phyloP scores from a whole-genome alignment of 495 filamentous ascomycete species.

The Lasiosphaeriaceae sp. region DNA sequence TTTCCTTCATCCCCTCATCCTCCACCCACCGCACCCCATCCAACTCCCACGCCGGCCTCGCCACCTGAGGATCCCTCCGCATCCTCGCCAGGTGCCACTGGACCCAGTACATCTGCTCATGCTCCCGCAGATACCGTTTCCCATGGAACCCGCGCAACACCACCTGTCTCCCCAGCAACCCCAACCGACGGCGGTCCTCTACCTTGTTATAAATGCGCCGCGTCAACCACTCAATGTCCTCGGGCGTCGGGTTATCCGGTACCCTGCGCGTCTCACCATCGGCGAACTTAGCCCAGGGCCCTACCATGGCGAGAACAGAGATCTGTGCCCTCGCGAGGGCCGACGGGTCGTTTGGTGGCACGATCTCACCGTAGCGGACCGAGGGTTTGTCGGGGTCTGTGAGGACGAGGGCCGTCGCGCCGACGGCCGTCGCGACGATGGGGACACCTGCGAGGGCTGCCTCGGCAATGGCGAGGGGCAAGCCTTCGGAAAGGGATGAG shows the following conservation, averaged over 20 bases:
- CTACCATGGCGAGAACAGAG: conserved; percentile 56
- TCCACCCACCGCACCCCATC: too few relatives aligned
- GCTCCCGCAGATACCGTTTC: conserved; percentile 63
- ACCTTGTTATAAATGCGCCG: conserved; percentile 61
- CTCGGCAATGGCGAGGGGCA: conserved; percentile 60
- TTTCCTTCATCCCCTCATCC: too few relatives aligned
- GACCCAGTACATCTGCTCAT: conserved; percentile 69
- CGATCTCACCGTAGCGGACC: conserved; percentile 55
- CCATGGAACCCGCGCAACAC: conserved; percentile 60
- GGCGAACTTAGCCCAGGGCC: conserved; percentile 46
- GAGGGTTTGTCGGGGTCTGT: conserved; percentile 52
- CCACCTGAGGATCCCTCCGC: neutral
- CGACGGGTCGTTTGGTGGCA: conserved; percentile 58
- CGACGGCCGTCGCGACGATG: conserved; percentile 63
- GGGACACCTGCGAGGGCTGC: conserved; percentile 59
- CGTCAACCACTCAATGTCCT: conserved; percentile 52
- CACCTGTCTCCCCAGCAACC: conserved; percentile 57
- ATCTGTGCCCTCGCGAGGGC: conserved; percentile 59
- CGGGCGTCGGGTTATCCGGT: conserved; percentile 36
- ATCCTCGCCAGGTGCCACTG: conserved; percentile 23
- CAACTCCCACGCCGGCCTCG: too few relatives aligned
- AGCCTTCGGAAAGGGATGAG: conserved; percentile 61
- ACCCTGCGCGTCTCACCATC: conserved; percentile 18
- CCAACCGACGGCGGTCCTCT: conserved; percentile 53
- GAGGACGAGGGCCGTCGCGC: conserved; percentile 57